Base-by-base conservation (phyloP, 2,329 filamentous ascomycete species). In the Pestalotiopsis sp. region DNA sequence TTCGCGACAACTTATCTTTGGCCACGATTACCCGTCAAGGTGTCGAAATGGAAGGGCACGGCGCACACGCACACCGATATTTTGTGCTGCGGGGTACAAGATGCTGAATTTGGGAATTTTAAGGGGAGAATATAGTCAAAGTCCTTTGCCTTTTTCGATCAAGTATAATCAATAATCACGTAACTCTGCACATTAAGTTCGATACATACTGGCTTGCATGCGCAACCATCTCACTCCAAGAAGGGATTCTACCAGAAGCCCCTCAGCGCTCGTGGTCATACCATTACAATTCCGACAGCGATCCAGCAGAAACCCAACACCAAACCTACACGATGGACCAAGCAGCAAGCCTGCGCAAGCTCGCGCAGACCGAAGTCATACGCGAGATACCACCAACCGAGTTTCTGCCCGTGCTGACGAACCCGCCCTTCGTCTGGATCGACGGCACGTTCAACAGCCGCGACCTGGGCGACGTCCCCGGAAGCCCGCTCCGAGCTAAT, bases 381-480 rank as follows among this genome's bases (percentile, higher is more conserved):
- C 69, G 74, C 3, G 75, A 80, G 52, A 79, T 87, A 65, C 73
- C 81, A 3, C 68, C 76, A 3, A 78, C 78, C 22, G 64, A 76
- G 38, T 78, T 83, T 65, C 68, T 73, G 2, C 73, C 79, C 0
- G 78, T 80, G 35, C 73, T 86, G 38, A 72, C 75, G 9, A 73
- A 75, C n/a, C 72, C 81, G 7, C 85, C 85, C 7, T 87, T 88
- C 73, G 71, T 86, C 69, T 72, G 76, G 65, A 75, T 83, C 35
- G 79, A 78, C 30, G 81, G 83, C 44, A 82, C 85, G 35, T 82
- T 86, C 78, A 87, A 87, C 77, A 76, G 83, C 64, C 84, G 85
- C 63, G 85, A 88, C 72, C 72, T 86, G 13, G 85, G 84, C 65
- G 76, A 80, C 35, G 74, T 86, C 1, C 80, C 80, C 3, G 78